Base-by-base conservation (phyloP, 495 filamentous ascomycete species). In the Aspergillus steynii region DNA sequence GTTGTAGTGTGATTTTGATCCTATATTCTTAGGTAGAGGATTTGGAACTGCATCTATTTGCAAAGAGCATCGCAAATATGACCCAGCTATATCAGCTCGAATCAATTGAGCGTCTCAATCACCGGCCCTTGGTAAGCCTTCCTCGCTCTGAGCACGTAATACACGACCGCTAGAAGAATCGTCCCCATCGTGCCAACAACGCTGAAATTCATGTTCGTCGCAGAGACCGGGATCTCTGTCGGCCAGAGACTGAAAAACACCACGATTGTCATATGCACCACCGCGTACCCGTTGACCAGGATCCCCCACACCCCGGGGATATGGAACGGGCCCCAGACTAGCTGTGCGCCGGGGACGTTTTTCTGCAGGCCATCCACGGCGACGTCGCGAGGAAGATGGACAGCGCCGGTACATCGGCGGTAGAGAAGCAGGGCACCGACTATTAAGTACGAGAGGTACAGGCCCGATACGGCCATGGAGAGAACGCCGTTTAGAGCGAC, bases 221-320 rank as follows among this genome's bases (percentile, higher is more conserved):
- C 64, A 2, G 62, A 69, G 1, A 82, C 73, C 4, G 63, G 28
- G 34, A 62, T 65, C 2, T 65, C 64, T 7, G 73, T 63, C 0
- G 81, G 82, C 74, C 76, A 85, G 65, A 82, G 82, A 56, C 74
- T 81, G 63, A 81, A 80, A 67, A 85, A 82, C 12, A 80, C 63
- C 4, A 73, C 70, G 28, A 85, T 72, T 2, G 72, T 60, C 68
- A 77, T 73, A 57, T 81, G 84, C 15, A 77, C 47, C 28, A 81
- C 68, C 2, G 81, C 65, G 51, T 63, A 71, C 4, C 50, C 14
- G 20, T 76, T 76, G n/a, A 73, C 57, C 32, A 66, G 6, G 20
- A 74, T 66, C 3, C 73, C 73, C 59, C 60, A 70, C 8, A 71
- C 63, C 1, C 73, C 68, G 8, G 65, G 64, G 0, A 73, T 34